Percentiles rank a stretch among this genome's conserved stretches.
Evolutionary conservation across 2,329 filamentous ascomycete genomes (phyloP).

Genomic region (Xylaria sp.): DNA sequence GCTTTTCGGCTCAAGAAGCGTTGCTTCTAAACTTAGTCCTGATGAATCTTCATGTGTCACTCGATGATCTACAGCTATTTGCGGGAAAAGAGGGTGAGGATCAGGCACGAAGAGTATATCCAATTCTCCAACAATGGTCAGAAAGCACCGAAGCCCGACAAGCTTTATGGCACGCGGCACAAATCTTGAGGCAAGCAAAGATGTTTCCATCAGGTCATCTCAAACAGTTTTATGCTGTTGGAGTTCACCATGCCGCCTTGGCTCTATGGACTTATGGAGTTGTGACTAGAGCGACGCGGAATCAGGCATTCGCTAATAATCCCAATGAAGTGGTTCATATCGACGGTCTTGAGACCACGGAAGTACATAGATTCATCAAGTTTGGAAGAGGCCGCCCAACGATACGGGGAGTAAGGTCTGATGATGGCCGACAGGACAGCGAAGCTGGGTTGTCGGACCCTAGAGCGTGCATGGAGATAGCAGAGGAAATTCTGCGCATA

Average conservation of each 20-base stretch:
- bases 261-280: constrained; percentile 74
- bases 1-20: constrained; percentile 52
- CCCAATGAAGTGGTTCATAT: constrained; percentile 56
- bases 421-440: constrained; percentile 35
- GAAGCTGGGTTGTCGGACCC: constrained; percentile 60
- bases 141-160: constrained; percentile 60
- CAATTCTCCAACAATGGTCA: constrained; percentile 64
- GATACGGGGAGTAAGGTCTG: constrained; percentile 47
- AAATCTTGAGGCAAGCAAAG: constrained; percentile 66
- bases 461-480: constrained; percentile 62
- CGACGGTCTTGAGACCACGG: constrained; percentile 59
- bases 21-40: constrained; percentile 61
- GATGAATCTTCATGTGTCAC: constrained; percentile 67
- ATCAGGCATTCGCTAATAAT: constrained; percentile 37
- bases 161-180: constrained; percentile 71
- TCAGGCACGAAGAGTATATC: constrained; percentile 65
- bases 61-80: constrained; percentile 71
- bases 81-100: constrained; percentile 71
- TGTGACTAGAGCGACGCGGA: constrained; percentile 52
- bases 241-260: constrained; percentile 70
- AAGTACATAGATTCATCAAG: constrained; percentile 61
- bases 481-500: constrained; percentile 60
- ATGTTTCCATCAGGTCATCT: constrained; percentile 58
- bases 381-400: constrained; percentile 61
- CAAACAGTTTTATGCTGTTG: constrained; percentile 71